Evolutionary conservation across 2,329 filamentous ascomycete genomes (phyloP).

Genomic region (Fonsecaea monophora): DNA sequence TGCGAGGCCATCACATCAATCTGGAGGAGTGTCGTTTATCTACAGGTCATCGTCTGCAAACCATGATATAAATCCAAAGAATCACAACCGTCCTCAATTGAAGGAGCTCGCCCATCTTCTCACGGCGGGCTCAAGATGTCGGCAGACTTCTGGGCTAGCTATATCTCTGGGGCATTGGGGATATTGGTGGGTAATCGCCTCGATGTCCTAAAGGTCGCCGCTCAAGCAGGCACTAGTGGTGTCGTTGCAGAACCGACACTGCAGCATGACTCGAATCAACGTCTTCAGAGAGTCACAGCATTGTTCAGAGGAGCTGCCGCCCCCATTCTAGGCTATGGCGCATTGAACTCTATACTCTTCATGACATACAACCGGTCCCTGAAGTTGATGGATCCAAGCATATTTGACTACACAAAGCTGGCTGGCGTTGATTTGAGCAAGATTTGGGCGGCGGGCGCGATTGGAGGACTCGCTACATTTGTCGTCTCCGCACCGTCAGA

Average conservation of each 20-base stretch:
- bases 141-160: constrained; percentile 92
- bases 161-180: constrained; percentile 81
- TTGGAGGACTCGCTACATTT: constrained; percentile 84
- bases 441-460: constrained; percentile 79
- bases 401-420: constrained; percentile 53
- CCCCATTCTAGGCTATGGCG: constrained; percentile 87
- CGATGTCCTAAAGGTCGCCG: constrained; percentile 77
- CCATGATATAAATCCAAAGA: constrained; percentile 11
- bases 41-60: background rate
- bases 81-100: background rate
- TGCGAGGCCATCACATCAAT: background rate
- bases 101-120: background rate
- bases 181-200: constrained; percentile 91
- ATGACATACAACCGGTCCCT: constrained; percentile 89
- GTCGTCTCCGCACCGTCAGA: constrained; percentile 87
- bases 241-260: background rate
- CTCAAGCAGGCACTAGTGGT: constrained; percentile 68
- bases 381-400: constrained; percentile 59
- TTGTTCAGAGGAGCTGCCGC: constrained; percentile 71
- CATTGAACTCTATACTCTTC: constrained; percentile 88
- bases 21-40: background rate
- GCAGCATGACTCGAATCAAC: constrained; percentile 8
- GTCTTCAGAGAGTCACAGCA: constrained; percentile 31
- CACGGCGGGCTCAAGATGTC: constrained; percentile 63
- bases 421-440: constrained; percentile 63